Evolutionary conservation across 176 grass and related monocot species (phyloP), one percentile per base, ranked within the genome.

Genomic region (Triticum monococcum): DNA sequence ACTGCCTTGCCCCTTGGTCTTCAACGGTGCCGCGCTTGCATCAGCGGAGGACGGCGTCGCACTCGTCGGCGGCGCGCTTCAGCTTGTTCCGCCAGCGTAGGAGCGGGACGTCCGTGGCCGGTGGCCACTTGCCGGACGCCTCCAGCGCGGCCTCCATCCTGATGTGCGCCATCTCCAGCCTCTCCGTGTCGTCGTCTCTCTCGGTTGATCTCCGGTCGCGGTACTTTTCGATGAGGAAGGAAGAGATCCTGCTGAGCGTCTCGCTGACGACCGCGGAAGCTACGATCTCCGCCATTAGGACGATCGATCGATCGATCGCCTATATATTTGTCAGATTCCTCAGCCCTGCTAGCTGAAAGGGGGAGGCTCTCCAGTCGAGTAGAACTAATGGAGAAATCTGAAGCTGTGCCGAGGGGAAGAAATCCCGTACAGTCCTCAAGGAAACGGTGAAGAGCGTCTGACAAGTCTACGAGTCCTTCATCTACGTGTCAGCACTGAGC

Each of bases 131-230:
- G 17, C 7, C 5, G 5, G 54, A 78, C 11, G 9, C 8, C 11
- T 79, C 18, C 0, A 79, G 50, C 12, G 31, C 52, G 4, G 48
- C 31, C 76, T 78, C 75, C 75, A 78, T 36, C 24, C 18, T 84
- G 24, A 76, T 33, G 17, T 22, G 82, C 14, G 82, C 70, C 82
- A 75, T 84, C 36, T 84, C 56, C 37, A 64, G 17, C 82, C 81
- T 84, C 59, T 84, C 70, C 26, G 38, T 30, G 28, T 30, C 36
- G 22, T 72, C 24, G 9, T 84, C 52, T 8, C 9, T 48, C 13
- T 46, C 18, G 16, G 22, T 64, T 9, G 37, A 17, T 9, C 33
- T 84, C 28, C 48, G 26, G 22, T 64, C 57, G 10, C 63, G 25
- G 41, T 43, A 43, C 25, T 77, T 46, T 60, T 33, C 59, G n/a